Percentiles rank a stretch among this genome's conserved stretches.
Conservation (phyloP, 2,329 filamentous ascomycete genomes). For the Sclerotinia borealis region DNA sequence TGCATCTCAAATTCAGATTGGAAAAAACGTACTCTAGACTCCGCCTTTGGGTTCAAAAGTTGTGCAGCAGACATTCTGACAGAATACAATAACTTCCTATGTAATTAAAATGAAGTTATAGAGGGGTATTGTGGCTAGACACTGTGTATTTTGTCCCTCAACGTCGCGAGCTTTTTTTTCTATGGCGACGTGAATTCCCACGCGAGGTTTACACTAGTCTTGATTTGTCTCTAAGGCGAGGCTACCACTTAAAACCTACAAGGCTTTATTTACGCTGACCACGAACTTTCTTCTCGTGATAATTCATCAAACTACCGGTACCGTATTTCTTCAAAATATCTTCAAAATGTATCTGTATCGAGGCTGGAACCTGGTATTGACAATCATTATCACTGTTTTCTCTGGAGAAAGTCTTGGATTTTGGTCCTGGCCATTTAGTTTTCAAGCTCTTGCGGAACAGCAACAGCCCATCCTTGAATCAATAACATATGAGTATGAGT, state of each 20-base stretch:
- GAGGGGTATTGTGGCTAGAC: not conserved
- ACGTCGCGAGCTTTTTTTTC: conserved; percentile 12
- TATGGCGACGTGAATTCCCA: conserved; percentile 13
- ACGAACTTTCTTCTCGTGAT: not conserved
- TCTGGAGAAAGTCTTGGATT: conserved; percentile 24
- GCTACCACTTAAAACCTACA: not conserved
- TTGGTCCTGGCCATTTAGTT: conserved; percentile 30
- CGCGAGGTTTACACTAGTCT: conserved; percentile 8
- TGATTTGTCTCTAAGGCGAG: conserved; percentile 1
- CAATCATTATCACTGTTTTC: conserved; percentile 20
- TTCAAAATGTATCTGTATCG: conserved; percentile 27
- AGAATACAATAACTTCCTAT: conserved; percentile 8
- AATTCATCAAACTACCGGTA: not conserved
- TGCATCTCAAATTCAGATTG: conserved; percentile 18
- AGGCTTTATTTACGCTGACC: not conserved
- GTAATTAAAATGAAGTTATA: conserved; percentile 13
- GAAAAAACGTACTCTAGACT: conserved; percentile 71
- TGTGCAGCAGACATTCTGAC: conserved; percentile 86
- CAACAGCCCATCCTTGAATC: conserved; percentile 6
- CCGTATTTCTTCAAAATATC: not conserved
- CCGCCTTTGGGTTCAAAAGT: conserved; percentile 97
- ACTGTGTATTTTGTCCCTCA: conserved; percentile 6
- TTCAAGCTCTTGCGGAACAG: not conserved
- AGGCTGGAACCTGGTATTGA: conserved; percentile 21
- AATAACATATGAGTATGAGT: conserved; percentile 13